A percentile compares a stretch with the other conserved stretches of the same genome.
Conservation (phyloP, 1,284 basidiomycete species). For the Sutorius eximius region DNA sequence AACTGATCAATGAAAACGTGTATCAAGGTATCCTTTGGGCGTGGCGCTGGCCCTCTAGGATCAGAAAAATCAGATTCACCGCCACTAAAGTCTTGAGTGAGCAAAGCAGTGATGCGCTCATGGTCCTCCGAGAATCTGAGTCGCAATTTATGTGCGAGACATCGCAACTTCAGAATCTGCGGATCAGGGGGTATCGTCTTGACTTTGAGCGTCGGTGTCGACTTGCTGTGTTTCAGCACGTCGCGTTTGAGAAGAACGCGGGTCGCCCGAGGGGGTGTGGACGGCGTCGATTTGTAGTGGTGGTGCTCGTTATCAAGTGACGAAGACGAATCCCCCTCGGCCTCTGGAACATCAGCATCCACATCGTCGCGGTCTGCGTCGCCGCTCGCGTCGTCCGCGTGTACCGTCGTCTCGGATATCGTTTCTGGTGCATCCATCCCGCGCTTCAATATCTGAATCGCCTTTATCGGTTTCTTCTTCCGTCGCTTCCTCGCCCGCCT, state of each 20-base stretch:
- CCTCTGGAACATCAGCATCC: conserved; percentile 13
- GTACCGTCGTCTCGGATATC: conserved; percentile 25
- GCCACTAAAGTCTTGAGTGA: conserved; percentile 42
- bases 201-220: conserved; percentile 42
- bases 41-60: conserved; percentile 49
- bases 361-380: conserved; percentile 30
- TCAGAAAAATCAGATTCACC: conserved; percentile 39
- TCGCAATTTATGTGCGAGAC: conserved; percentile 55
- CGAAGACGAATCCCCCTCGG: conserved; percentile 34
- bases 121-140: conserved; percentile 58
- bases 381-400: conserved; percentile 25
- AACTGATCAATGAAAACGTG: conserved; percentile 90
- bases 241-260: conserved; percentile 21
- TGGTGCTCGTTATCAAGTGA: conserved; percentile 32
- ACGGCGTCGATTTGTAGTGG: conserved; percentile 40
- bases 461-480: conserved; percentile 41
- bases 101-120: conserved; percentile 45
- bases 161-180: conserved; percentile 51
- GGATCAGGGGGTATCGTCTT: conserved; percentile 46
- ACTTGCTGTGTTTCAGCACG: conserved; percentile 44
- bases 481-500: conserved; percentile 49
- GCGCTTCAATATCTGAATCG: conserved; percentile 30
- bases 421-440: conserved; percentile 21
- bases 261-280: conserved; percentile 33
- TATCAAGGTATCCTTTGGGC: conserved; percentile 56